phyloP scores from a whole-genome alignment of 2,329 filamentous ascomycete genomes.

The Alternaria brassicae region DNA sequence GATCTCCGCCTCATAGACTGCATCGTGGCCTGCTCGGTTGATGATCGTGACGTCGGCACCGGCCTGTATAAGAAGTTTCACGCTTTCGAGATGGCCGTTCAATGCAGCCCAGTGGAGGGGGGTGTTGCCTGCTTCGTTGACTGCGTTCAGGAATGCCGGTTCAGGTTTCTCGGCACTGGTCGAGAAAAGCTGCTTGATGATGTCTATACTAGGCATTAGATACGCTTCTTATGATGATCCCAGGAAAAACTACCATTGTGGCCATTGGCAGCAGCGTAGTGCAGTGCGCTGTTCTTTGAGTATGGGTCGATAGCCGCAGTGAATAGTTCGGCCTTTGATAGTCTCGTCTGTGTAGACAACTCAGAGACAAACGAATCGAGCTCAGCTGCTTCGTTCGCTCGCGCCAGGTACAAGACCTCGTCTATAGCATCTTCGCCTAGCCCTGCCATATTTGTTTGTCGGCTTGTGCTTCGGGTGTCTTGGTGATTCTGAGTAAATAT shows the following conservation, averaged over 20 bases:
- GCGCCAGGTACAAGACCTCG: slow-evolving; percentile 87
- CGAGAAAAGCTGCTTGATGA: slow-evolving; percentile 51
- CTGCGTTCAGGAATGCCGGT: slow-evolving; percentile 66
- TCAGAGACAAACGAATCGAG: slow-evolving; percentile 66
- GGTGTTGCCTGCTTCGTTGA: slow-evolving; percentile 87
- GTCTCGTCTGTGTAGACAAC: slow-evolving; percentile 68
- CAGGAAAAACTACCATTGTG: slow-evolving; percentile 67
- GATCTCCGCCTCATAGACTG: slow-evolving; percentile 59
- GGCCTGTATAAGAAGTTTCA: slow-evolving; percentile 76
- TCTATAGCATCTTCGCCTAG: slow-evolving; percentile 78
- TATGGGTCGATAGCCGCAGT: slow-evolving; percentile 73
- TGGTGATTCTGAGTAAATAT: slow-evolving; percentile 10
- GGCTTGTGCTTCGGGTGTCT: slow-evolving; percentile 3
- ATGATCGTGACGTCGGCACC: slow-evolving; percentile 79
- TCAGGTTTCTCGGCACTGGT: slow-evolving; percentile 32
- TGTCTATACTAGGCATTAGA: slow-evolving; percentile 39
- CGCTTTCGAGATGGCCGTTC: slow-evolving; percentile 82
- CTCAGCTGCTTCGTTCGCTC: slow-evolving; percentile 76
- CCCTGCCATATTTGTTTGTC: slow-evolving; percentile 28
- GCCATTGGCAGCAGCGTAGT: slow-evolving; percentile 93
- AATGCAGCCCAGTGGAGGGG: slow-evolving; percentile 92
- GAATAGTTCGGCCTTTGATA: slow-evolving; percentile 68
- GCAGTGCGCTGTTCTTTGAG: slow-evolving; percentile 79
- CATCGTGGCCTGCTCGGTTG: slow-evolving; percentile 81
- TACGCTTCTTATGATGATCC: neutral